These are phyloP conservation scores for Trametes punicea DNA, from an alignment of 768 basidiomycete genomes.

Conservation along the genomic window DNA sequence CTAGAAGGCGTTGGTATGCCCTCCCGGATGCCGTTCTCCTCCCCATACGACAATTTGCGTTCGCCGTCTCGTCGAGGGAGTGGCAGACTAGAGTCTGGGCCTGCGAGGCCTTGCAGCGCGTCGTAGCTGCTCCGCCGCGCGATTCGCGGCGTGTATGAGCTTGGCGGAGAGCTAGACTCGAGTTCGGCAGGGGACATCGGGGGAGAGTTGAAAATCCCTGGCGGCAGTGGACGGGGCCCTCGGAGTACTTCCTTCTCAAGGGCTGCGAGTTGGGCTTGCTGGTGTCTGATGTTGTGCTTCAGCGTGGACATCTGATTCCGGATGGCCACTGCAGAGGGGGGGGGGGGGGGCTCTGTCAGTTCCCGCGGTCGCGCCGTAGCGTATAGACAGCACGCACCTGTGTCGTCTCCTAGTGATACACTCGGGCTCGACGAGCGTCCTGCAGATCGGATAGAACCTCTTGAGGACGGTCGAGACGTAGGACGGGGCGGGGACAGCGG, in stretches of 20 bases:
- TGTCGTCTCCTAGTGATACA: slow-evolving; percentile 51
- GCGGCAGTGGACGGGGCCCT: slow-evolving; percentile 58
- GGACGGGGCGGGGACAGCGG: slow-evolving; percentile 36
- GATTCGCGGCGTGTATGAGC: slow-evolving; percentile 38
- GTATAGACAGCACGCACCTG: slow-evolving; percentile 48
- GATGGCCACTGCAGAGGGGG: slow-evolving; percentile 53
- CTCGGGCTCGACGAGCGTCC: slow-evolving; percentile 53
- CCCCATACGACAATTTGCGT: slow-evolving; percentile 28
- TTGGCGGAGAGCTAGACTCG: slow-evolving; percentile 13
- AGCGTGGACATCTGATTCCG: slow-evolving; percentile 78
- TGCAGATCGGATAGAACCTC: slow-evolving; percentile 42
- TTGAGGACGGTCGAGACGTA: slow-evolving; percentile 47
- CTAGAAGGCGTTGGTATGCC: slow-evolving; percentile 55
- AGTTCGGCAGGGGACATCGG: slow-evolving; percentile 36
- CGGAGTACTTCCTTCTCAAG: slow-evolving; percentile 68
- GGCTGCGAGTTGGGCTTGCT: slow-evolving; percentile 72
- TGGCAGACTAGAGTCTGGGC: slow-evolving; percentile 72
- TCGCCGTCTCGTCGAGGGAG: slow-evolving; percentile 55
- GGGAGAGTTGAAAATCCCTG: slow-evolving; percentile 38
- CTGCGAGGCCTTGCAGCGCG: slow-evolving; percentile 63
- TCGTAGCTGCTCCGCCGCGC: slow-evolving; percentile 71
- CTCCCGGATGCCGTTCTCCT: slow-evolving; percentile 63
- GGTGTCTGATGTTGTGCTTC: slow-evolving; percentile 79
- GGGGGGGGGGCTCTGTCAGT: background rate
- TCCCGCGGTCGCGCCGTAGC: background rate